A percentile compares a stretch with the other conserved stretches of the same genome.
These are phyloP conservation scores for Rhytidiadelphus loreus DNA, from an alignment of 225 moss, liverwort and hornwort genomes.

Conservation along the genomic window DNA sequence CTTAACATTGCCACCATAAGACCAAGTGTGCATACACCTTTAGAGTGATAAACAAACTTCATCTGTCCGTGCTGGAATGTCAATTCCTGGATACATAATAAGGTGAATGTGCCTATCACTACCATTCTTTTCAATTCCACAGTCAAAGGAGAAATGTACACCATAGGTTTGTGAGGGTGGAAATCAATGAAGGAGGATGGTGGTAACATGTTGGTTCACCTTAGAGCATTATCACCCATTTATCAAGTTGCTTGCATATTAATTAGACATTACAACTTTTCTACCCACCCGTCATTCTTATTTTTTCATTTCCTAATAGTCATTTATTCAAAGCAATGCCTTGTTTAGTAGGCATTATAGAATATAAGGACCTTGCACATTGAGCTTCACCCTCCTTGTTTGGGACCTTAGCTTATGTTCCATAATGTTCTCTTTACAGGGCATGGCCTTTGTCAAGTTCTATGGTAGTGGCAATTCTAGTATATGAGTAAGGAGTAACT, in stretches of 20 bases:
- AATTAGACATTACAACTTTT: background rate
- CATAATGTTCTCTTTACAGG: background rate
- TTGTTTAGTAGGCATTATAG: fast-evolving
- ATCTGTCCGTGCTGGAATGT: background rate
- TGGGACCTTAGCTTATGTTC: background rate
- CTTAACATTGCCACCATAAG: no score
- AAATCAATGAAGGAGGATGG: no score
- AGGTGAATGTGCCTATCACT: no score
- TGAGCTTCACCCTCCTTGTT: fast-evolving
- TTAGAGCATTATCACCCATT: background rate
- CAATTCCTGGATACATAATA: no score
- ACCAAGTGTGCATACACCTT: no score
- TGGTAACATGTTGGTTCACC: no score
- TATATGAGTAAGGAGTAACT: background rate
- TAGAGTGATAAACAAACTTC: background rate
- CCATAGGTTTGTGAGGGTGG: no score
- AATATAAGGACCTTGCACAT: fast-evolving
- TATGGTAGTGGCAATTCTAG: background rate
- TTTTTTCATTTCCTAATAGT: background rate
- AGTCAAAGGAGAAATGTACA: fast-evolving
- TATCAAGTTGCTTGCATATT: fast-evolving
- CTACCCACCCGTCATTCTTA: fast-evolving
- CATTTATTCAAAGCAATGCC: background rate
- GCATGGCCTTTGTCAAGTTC: background rate
- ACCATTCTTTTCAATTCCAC: no score